Evolutionary conservation across 2,329 filamentous ascomycete species (phyloP).

Genomic region (Pseudogymnoascus sp.): DNA sequence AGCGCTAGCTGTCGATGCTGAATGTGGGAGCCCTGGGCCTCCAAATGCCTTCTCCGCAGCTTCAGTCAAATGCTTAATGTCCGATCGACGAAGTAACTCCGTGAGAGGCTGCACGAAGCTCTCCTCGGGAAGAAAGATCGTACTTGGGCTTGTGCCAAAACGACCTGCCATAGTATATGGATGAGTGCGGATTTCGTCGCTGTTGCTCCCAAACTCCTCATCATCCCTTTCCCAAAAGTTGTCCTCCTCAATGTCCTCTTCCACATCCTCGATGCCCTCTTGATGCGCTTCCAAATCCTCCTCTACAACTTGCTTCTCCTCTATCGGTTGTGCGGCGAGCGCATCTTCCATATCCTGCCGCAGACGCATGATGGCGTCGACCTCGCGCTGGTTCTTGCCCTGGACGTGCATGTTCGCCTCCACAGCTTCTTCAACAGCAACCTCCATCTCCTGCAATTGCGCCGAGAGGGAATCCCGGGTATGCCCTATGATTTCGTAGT

Average conservation of each 20-base stretch:
- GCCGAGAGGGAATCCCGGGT: neutral
- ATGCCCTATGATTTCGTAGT: constrained; percentile 10
- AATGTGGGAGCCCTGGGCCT: constrained; percentile 66
- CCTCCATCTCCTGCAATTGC: constrained; percentile 20
- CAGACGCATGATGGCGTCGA: constrained; percentile 24
- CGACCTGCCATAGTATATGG: constrained; percentile 65
- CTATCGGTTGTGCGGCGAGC: constrained; percentile 17
- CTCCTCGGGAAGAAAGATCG: constrained; percentile 64
- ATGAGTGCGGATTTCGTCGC: constrained; percentile 53
- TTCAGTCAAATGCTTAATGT: constrained; percentile 65
- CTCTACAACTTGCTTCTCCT: constrained; percentile 19
- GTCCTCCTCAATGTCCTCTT: constrained; percentile 22
- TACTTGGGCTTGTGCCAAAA: constrained; percentile 64
- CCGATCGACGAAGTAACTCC: constrained; percentile 55
- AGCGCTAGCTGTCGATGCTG: constrained; percentile 56
- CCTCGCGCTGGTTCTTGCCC: constrained; percentile 25
- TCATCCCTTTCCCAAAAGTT: constrained; percentile 11
- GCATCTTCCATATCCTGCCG: constrained; percentile 26
- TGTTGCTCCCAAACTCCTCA: constrained; percentile 14
- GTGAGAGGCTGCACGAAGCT: constrained; percentile 62
- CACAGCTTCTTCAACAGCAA: constrained; percentile 27
- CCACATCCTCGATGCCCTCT: constrained; percentile 14
- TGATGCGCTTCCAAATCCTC: constrained; percentile 19
- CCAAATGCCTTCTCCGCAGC: constrained; percentile 69
- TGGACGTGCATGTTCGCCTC: constrained; percentile 18